These are phyloP conservation scores for Fraxinus sp. DNA, from an alignment of 305 asterid genomes.

Conservation along the genomic window DNA sequence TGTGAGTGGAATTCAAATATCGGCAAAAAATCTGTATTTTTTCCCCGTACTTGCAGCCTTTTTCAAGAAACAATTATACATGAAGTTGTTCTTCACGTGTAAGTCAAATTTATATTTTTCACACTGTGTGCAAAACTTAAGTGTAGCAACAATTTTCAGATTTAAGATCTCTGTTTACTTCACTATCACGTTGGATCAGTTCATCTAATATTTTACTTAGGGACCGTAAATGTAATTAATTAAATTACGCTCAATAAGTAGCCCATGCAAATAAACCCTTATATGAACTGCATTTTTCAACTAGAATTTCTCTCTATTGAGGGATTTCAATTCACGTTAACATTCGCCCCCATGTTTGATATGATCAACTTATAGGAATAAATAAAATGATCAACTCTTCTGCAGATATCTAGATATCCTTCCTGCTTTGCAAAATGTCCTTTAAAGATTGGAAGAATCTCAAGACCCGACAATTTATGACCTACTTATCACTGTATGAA, in stretches of 20 bases:
- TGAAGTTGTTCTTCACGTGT: not conserved
- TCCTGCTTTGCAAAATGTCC: conserved; percentile 19
- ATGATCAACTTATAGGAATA: not conserved
- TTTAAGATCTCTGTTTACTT: not conserved
- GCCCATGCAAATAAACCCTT: not conserved
- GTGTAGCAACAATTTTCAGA: not conserved
- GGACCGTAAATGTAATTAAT: too few species aligned
- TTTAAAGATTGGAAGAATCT: conserved; percentile 38
- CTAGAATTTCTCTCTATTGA: not conserved
- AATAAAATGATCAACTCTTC: not conserved
- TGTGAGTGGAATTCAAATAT: too few species aligned
- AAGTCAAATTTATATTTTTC: not conserved
- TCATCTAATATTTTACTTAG: not conserved
- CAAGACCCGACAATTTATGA: conserved; percentile 23
- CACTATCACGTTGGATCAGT: not conserved
- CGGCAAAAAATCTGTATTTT: too few species aligned
- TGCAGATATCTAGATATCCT: not conserved
- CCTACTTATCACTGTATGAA: not conserved
- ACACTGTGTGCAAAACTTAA: not conserved
- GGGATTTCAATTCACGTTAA: not conserved
- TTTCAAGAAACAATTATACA: not conserved
- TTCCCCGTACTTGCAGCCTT: too few species aligned
- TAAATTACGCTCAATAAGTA: not conserved
- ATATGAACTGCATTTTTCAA: not conserved
- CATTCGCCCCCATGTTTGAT: not conserved